Evolutionary conservation across 164 flowering plant species (phyloP), one percentile per base, ranked within the genome.

Genomic region (Vitis rotundifolia): DNA sequence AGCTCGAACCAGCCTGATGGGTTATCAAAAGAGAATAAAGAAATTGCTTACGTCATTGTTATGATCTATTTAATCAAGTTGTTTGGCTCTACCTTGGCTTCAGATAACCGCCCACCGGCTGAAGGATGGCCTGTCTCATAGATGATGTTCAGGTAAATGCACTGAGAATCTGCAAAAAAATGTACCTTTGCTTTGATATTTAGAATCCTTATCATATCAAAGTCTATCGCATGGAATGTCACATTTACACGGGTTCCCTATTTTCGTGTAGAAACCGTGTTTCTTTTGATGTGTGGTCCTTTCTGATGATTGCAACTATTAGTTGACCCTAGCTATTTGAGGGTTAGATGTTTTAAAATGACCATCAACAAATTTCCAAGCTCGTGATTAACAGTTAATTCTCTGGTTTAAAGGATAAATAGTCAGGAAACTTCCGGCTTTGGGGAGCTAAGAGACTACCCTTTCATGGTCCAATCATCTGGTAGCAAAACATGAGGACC

Each of bases 201-300:
- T 68, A 64, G 74, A 79, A 75, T 75, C 71, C 68, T 68, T 72
- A 71, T 72, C 77, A 67, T 70, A 51, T 68, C 56, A 64, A 16
- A 37, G n/a, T 75, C 71, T 70, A 55, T 22, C 76, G 18, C 51
- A 19, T 55, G 26, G 18, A 60, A 69, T 61, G 66, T 31, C 59
- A 7, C 53, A 8, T 29, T 37, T 6, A 37, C 44, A 1, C 37
- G 16, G 51, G 49, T 31, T 69, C 31, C 49, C 26, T 37, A 37
- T 37, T 37, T 37, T 37, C 44, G 5, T 3, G 44, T 37, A 6
- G 44, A 37, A 37, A 37, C 44, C 44, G 44, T 6, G 44, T 37
- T 14, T 28, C 58, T 69, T 51, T 19, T 51, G 16, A 15, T 26
- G 5, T 48, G 71, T 67, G 73, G 72, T 68, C 79, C 66, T 59